Percentiles rank a stretch among this genome's conserved stretches.
Evolutionary conservation across 164 flowering plant genomes (phyloP).

Genomic region (Vitis riparia): DNA sequence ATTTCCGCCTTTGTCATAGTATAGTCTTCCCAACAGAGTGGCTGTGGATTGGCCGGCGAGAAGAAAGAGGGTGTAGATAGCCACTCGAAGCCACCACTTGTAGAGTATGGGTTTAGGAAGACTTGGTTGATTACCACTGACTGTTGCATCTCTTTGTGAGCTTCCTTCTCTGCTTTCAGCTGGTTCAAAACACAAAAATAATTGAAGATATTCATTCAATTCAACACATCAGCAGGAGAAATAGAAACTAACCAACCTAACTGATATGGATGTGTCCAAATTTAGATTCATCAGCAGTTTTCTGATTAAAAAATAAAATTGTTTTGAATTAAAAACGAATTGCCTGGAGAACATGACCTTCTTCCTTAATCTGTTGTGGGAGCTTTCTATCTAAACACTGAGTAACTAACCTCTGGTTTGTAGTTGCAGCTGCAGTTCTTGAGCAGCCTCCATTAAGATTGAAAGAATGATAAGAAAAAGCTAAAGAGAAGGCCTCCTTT

Average conservation of each 20-base stretch:
- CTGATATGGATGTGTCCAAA: too few species aligned
- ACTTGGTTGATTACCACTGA: not conserved
- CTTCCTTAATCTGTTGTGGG: too few species aligned
- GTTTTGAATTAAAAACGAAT: too few species aligned
- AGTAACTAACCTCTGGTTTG: conserved; percentile 13
- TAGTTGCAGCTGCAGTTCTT: conserved; percentile 6
- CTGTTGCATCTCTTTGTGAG: not conserved
- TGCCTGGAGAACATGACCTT: too few species aligned
- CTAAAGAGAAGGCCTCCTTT: conserved; percentile 5
- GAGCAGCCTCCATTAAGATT: conserved; percentile 12
- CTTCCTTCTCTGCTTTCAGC: not conserved
- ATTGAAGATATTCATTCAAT: too few species aligned
- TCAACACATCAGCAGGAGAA: too few species aligned
- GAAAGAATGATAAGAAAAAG: not conserved
- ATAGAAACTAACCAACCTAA: too few species aligned
- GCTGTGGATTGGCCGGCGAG: conserved; percentile 34
- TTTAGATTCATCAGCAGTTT: too few species aligned
- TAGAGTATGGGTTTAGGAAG: conserved; percentile 3
- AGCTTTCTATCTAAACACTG: not conserved
- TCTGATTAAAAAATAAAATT: too few species aligned
- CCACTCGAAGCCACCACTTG: conserved; percentile 30
- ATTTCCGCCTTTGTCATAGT: conserved; percentile 39
- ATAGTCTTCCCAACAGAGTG: conserved; percentile 32
- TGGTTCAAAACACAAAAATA: not conserved
- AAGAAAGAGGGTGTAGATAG: conserved; percentile 18